Conservation (phyloP, 129 eudicot species). For the Flaveria brownii region DNA sequence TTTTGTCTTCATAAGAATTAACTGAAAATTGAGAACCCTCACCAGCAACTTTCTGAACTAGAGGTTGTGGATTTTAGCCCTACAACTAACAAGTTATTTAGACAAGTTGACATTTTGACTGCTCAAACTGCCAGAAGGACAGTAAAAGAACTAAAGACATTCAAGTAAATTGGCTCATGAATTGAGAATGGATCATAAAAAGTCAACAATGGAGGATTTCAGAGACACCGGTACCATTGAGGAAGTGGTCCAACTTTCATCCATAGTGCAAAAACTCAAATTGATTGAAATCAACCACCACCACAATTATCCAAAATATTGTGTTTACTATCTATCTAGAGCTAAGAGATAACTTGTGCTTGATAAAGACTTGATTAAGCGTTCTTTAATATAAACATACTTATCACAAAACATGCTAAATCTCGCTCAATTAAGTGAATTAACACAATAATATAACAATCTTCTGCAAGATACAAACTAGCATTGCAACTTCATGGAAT, state of each 20-base stretch:
- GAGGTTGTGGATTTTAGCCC: constrained; percentile 1
- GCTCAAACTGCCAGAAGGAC: neutral
- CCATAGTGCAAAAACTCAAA: constrained; percentile 32
- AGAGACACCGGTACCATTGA: constrained; percentile 26
- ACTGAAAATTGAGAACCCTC: neutral
- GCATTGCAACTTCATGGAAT: no score
- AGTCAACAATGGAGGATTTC: constrained; percentile 23
- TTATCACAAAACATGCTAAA: constrained; percentile 4
- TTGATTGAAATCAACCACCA: constrained; percentile 39
- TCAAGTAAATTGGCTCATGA: constrained; percentile 19
- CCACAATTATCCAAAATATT: constrained; percentile 30
- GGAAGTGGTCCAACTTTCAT: constrained; percentile 52
- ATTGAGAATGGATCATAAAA: constrained; percentile 22
- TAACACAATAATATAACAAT: constrained; percentile 3
- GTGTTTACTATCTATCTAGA: constrained; percentile 22
- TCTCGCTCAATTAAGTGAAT: neutral
- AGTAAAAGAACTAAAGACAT: constrained; percentile 11
- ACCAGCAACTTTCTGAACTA: neutral
- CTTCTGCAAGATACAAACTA: constrained; percentile 18
- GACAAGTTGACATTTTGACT: neutral
- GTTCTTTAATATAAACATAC: constrained; percentile 1
- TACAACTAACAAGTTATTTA: neutral
- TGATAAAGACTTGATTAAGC: constrained; percentile 36
- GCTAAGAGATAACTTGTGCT: constrained; percentile 29
- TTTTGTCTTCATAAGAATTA: constrained; percentile 6